Conservation (phyloP, 805 yeast species). For the Blastobotrys muscicola region DNA sequence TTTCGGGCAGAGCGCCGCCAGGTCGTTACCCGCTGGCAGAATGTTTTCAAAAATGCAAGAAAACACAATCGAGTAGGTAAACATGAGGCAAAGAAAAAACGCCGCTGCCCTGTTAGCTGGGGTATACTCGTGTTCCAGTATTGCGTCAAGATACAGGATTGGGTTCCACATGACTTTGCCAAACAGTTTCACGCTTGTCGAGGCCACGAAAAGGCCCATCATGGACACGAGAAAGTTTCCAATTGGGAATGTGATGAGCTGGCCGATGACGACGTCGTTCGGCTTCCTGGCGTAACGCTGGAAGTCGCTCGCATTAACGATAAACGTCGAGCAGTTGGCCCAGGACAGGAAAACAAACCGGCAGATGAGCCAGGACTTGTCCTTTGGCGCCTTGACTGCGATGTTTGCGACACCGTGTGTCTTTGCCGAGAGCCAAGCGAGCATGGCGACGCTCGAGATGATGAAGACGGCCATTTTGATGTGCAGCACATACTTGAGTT, state of each 20-base stretch:
- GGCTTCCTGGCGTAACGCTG: constrained; percentile 9
- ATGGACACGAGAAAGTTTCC: constrained; percentile 8
- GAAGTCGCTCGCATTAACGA: constrained; percentile 11
- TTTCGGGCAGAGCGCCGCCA: constrained; percentile 38
- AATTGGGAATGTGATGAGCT: constrained; percentile 9
- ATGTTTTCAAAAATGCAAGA: constrained; percentile 32
- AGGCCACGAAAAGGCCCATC: constrained; percentile 1
- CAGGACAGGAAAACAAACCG: constrained; percentile 7
- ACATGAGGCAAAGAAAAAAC: constrained; percentile 8
- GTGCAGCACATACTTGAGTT: constrained; percentile 4
- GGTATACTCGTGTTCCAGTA: constrained; percentile 5
- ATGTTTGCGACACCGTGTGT: neutral
- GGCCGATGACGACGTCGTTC: constrained; percentile 8
- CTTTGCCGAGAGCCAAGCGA: constrained; percentile 10
- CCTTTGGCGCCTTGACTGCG: neutral
- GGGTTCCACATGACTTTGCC: constrained; percentile 3
- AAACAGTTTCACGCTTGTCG: neutral
- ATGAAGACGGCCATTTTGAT: constrained; percentile 8
- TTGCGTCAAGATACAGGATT: constrained; percentile 5
- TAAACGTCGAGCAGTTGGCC: constrained; percentile 13
- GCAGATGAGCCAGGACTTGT: constrained; percentile 8
- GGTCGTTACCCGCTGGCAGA: constrained; percentile 40
- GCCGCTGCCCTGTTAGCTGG: constrained; percentile 9
- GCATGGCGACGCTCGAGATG: constrained; percentile 7
- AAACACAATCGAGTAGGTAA: constrained; percentile 9